Base-by-base conservation (phyloP, 192 early-diverging fungal genomes). In the Obelidium mucronatum region DNA sequence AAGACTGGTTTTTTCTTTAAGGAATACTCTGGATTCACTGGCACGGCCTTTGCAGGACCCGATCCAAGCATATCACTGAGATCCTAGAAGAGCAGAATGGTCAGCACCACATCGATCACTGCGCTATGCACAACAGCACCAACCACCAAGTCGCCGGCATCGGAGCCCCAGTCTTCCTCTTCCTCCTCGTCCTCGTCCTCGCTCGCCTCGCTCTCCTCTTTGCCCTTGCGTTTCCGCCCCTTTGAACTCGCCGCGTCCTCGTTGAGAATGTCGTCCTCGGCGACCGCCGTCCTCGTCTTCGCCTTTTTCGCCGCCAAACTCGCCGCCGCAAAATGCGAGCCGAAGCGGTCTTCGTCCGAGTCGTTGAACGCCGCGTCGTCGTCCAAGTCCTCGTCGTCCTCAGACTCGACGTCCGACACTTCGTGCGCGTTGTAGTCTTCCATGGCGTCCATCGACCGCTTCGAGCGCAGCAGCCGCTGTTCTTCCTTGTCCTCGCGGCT, bases 341-440 rank as follows among this genome's bases (percentile, higher is more conserved):
- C 93, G 75, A 93, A 98, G 60, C 89, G 80, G 60, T 95, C 92
- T 59, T 96, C 94, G 69, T 96, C 95, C 53, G 84, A 86, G 17
- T 90, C 90, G 59, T 94, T 87, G 82, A 96, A 96, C 3, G 95
- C 95, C 34, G 92, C 94, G 73, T 98, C 95, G 48, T 94, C 93
- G 40, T 93, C 91, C 56, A 97, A 96, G 66, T 97, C 95, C 75
- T 98, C 95, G 75, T 98, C 95, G 77, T 98, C 95, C 66, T 96
- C 94, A 3, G 88, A 84, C 30, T 92, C 89, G 40, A 97, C 93
- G 30, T 88, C 82, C 40, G 91, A 92, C 4, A 89, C 86, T 63
- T 94, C 87, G 80, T 92, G 94, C 69, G 92, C 90, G 55, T 88
- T 85, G 71, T 89, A 72, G 5, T 34, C 8, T 24, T 59, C 69